These are phyloP conservation scores for Kodamaea suecica DNA, from an alignment of 1,139 yeast genomes.

Conservation along the genomic window DNA sequence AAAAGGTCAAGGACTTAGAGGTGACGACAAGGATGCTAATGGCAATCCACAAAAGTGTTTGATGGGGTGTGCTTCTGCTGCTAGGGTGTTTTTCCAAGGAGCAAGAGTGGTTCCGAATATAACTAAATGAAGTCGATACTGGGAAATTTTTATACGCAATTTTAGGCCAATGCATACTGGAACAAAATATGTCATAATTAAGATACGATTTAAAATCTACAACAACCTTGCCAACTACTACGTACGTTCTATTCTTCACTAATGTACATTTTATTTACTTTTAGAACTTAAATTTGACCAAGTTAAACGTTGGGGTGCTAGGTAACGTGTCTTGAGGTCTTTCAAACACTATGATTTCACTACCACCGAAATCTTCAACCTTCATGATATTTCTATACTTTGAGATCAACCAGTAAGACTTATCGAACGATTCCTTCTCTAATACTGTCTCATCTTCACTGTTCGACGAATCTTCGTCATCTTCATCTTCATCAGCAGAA, in stretches of 20 bases:
- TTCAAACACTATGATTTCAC: slow-evolving; percentile 64
- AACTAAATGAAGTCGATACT: too few species aligned
- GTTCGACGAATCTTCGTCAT: slow-evolving; percentile 30
- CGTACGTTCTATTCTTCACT: too few species aligned
- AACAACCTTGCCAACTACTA: too few species aligned
- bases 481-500: slow-evolving; percentile 26
- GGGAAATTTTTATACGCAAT: too few species aligned
- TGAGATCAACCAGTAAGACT: slow-evolving; percentile 70
- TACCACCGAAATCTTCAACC: slow-evolving; percentile 51
- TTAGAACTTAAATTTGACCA: slow-evolving; percentile 52
- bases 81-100: slow-evolving; percentile 66
- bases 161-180: too few species aligned
- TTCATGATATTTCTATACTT: slow-evolving; percentile 74
- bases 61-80: slow-evolving; percentile 67
- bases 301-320: slow-evolving; percentile 71
- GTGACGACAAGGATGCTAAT: slow-evolving; percentile 40
- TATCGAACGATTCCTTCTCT: slow-evolving; percentile 18
- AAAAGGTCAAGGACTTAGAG: slow-evolving; percentile 51
- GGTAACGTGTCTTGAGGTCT: slow-evolving; percentile 66
- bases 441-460: slow-evolving; percentile 16
- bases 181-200: too few species aligned
- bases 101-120: slow-evolving; percentile 60
- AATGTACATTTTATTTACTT: too few species aligned
- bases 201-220: too few species aligned
- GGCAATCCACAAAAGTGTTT: slow-evolving; percentile 51